Conservation (phyloP, 108 stramenopile genomes). For the Nitzschia sp. region DNA sequence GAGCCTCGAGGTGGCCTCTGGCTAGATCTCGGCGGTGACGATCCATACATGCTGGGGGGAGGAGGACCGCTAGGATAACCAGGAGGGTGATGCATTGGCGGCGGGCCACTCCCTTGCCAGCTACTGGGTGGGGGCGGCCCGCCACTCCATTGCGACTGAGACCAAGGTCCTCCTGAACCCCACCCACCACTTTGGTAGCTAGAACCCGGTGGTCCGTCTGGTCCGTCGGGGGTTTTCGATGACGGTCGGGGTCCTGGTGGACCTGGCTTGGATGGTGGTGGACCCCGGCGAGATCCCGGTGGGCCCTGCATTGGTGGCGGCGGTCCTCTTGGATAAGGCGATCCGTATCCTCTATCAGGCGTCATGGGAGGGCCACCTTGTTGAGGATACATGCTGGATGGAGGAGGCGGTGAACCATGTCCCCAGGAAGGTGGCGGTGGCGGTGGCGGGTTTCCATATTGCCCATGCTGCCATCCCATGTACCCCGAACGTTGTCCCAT, state of each 20-base stretch:
- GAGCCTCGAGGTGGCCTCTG: conserved; percentile 31
- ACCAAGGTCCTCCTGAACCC: conserved; percentile 27
- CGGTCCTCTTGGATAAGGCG: conserved; percentile 30
- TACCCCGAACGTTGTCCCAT: conserved; percentile 35
- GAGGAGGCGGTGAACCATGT: conserved; percentile 33
- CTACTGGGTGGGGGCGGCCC: conserved; percentile 12
- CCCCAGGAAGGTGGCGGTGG: conserved; percentile 32
- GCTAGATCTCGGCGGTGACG: conserved; percentile 12
- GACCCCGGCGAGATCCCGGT: conserved; percentile 10
- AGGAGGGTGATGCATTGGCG: conserved; percentile 34
- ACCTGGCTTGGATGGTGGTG: background rate
- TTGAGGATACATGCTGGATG: conserved; percentile 31
- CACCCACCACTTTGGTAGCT: conserved; percentile 17
- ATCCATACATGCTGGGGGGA: conserved; percentile 21
- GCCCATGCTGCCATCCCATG: conserved; percentile 31
- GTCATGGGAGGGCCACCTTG: conserved; percentile 40
- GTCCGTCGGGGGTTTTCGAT: conserved; percentile 13
- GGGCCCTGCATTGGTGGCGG: conserved; percentile 28
- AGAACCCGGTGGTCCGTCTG: conserved; percentile 16
- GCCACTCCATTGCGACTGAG: conserved; percentile 16
- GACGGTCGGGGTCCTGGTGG: conserved; percentile 11
- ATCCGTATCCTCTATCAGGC: conserved; percentile 37
- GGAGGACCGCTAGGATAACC: conserved; percentile 26
- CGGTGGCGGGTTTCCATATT: conserved; percentile 32
- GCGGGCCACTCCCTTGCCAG: conserved; percentile 38